phyloP scores from a whole-genome alignment of 768 basidiomycete species.

The Termitomyces sp. region DNA sequence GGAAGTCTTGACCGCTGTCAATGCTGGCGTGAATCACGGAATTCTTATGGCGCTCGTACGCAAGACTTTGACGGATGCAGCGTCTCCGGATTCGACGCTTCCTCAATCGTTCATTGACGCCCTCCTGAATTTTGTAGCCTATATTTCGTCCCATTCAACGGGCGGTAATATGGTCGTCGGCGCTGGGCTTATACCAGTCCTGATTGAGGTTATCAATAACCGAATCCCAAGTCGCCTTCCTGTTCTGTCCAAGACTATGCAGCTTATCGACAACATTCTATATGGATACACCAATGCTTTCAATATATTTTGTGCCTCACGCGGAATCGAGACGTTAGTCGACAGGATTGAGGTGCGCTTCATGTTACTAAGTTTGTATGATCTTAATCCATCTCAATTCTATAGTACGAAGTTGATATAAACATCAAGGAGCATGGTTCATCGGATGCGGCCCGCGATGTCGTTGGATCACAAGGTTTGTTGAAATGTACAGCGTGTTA shows the following conservation, averaged over 20 bases:
- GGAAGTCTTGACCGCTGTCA: slow-evolving; percentile 86
- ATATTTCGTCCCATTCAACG: slow-evolving; percentile 76
- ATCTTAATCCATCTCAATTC: slow-evolving; percentile 7
- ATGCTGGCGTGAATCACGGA: slow-evolving; percentile 95
- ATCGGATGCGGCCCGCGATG: slow-evolving; percentile 35
- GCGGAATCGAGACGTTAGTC: slow-evolving; percentile 82
- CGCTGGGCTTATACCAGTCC: slow-evolving; percentile 83
- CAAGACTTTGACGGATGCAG: slow-evolving; percentile 71
- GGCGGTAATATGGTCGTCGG: slow-evolving; percentile 94
- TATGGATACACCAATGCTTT: slow-evolving; percentile 89
- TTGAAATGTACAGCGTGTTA: background rate
- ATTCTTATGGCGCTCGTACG: slow-evolving; percentile 86
- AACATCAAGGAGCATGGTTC: slow-evolving; percentile 53
- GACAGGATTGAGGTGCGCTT: slow-evolving; percentile 75
- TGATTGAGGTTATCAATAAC: slow-evolving; percentile 88
- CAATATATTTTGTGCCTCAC: slow-evolving; percentile 75
- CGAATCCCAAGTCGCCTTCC: slow-evolving; percentile 59
- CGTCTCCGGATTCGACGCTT: slow-evolving; percentile 55
- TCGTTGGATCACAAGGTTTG: slow-evolving; percentile 49
- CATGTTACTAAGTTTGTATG: background rate
- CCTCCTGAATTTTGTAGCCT: slow-evolving; percentile 79
- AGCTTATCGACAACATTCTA: slow-evolving; percentile 86
- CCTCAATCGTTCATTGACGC: slow-evolving; percentile 81
- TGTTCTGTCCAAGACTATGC: slow-evolving; percentile 86
- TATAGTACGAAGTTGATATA: slow-evolving; percentile 61